Evolutionary conservation across 148 eudicot species (phyloP).

Genomic region (Fagopyrum esculentum): DNA sequence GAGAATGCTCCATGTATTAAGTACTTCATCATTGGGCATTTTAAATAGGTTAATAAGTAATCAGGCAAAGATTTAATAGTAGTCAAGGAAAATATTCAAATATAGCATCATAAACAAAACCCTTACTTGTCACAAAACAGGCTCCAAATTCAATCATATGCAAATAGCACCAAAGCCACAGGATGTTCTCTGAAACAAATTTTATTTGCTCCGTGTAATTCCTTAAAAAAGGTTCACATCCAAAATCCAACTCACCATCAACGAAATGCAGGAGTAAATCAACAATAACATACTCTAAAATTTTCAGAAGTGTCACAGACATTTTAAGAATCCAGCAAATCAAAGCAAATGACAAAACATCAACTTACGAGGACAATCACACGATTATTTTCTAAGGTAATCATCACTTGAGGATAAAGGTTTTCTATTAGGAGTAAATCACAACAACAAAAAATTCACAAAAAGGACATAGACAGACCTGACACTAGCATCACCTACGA

Average conservation of each 20-base stretch:
- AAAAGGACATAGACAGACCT: constrained; percentile 22
- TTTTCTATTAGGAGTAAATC: background rate
- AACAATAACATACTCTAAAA: background rate
- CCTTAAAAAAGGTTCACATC: background rate
- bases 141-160: background rate
- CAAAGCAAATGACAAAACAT: background rate
- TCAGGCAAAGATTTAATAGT: background rate
- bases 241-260: background rate
- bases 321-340: background rate
- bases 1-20: background rate
- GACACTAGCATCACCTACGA: constrained; percentile 61
- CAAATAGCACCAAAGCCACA: background rate
- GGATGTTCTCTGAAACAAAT: background rate
- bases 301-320: background rate
- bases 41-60: background rate
- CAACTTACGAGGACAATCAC: background rate
- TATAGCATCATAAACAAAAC: background rate
- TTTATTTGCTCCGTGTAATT: background rate
- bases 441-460: background rate
- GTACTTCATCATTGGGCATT: constrained; percentile 4
- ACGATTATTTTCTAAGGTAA: background rate
- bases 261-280: background rate
- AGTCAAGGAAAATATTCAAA: background rate
- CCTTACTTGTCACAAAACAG: background rate
- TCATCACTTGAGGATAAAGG: background rate